A percentile compares a stretch with the other conserved stretches of the same genome.
phyloP scores from a whole-genome alignment of 208 protist species.

The Polymyxa betae region DNA sequence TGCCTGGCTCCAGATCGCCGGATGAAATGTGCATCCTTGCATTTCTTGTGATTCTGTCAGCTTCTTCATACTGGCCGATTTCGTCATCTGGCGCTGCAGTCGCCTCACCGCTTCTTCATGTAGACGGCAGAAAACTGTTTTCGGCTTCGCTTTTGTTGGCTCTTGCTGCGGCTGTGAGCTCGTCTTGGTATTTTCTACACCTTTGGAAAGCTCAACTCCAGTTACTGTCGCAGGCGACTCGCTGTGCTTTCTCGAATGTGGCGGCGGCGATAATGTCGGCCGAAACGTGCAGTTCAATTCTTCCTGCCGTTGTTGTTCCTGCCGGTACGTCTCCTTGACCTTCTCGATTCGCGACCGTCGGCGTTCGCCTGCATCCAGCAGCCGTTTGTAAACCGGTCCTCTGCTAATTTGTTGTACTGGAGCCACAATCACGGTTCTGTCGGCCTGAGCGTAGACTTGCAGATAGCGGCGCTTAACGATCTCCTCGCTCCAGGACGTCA shows the following conservation, averaged over 20 bases:
- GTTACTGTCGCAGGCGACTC: background rate
- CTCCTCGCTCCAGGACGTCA: background rate
- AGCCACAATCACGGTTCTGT: background rate
- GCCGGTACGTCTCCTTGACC: background rate
- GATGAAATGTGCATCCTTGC: background rate
- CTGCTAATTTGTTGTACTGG: background rate
- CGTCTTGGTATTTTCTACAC: background rate
- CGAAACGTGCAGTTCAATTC: constrained; percentile 4
- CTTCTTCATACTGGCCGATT: background rate
- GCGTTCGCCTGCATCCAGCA: background rate
- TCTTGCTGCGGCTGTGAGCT: background rate
- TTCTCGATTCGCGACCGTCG: background rate
- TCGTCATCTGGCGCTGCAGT: background rate
- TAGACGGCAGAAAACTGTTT: background rate
- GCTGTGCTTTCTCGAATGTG: background rate
- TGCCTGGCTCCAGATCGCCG: background rate
- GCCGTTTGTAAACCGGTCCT: background rate
- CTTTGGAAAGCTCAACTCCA: background rate
- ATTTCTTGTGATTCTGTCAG: background rate
- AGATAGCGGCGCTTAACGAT: background rate
- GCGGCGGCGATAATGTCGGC: background rate
- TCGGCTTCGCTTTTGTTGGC: background rate
- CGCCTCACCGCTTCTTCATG: background rate
- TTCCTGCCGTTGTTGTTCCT: background rate
- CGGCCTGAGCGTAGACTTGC: background rate